Evolutionary conservation across 2,329 filamentous ascomycete genomes (phyloP), one percentile per base, ranked within the genome.

Genomic region (Lasiodiplodia theobromae): DNA sequence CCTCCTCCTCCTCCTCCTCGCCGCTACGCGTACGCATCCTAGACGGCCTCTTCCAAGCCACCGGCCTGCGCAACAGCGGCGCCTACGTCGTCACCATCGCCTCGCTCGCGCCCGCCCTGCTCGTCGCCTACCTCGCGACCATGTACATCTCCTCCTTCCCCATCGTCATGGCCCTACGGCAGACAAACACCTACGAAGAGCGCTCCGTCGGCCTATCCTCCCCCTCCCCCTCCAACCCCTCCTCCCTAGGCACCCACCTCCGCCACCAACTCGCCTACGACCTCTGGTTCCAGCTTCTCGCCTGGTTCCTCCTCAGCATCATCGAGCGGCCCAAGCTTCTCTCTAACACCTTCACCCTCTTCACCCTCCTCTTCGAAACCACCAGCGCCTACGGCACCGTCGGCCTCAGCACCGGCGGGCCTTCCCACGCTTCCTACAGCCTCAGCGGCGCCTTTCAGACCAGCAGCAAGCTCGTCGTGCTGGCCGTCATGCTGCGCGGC

Each of bases 151-250:
- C 87, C 0, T 86, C 85, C 2, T 90, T 88, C 69, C 88, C 89
- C 0, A 84, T 90, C 25, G 85, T 87, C 31, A 87, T 90, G 69
- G 88, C 86, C 0, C 87, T 90, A 79, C 86, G 90, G 34, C 88
- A 89, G 74, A 90, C 89, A 49, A 92, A 92, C 73, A 87, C 91
- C 37, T 92, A 92, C 74, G 90, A 92, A 75, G 89, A 92, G 73
- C 83, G 88, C 7, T 89, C 87, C 0, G 81, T 92, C 1, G 89
- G 89, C 0, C 86, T 90, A 8, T 12, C 53, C 10, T 12, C 53
- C 53, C 68, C 57, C 23, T 71, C 71, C 53, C 63, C 72, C 25
- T 5, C 18, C 23, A 7, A 6, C 28, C 5, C 28, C 28, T 34
- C 47, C 14, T 34, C 25, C 4, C 71, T 75, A 4, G 70, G 82